These are phyloP conservation scores for Plasmopara muralis DNA, from an alignment of 352 stramenopile species.

Conservation along the genomic window DNA sequence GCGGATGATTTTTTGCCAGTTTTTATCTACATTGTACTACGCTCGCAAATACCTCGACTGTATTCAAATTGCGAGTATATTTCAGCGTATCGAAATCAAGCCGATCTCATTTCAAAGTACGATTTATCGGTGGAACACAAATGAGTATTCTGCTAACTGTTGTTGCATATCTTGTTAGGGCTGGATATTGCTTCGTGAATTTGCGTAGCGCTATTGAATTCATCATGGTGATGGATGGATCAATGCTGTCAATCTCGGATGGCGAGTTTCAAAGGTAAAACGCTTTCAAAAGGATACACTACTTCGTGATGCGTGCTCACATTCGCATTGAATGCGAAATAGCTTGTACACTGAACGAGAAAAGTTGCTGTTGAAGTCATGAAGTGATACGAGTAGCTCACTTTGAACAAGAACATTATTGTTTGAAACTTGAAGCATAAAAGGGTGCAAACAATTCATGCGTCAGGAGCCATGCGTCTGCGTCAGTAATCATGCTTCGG, in stretches of 20 bases:
- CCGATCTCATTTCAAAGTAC: constrained; percentile 88
- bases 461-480: no score
- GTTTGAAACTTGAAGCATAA: no score
- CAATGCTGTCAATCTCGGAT: constrained; percentile 73
- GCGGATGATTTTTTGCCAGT: constrained; percentile 89
- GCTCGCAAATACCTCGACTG: constrained; percentile 82
- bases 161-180: constrained; percentile 26
- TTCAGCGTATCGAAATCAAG: constrained; percentile 78
- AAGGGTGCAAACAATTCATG: no score
- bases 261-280: constrained; percentile 73
- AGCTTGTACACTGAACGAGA: constrained; percentile 41
- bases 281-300: neutral
- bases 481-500: no score
- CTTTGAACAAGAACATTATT: neutral
- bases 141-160: neutral
- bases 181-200: constrained; percentile 90
- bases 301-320: neutral
- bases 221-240: constrained; percentile 77
- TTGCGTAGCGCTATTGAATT: constrained; percentile 88
- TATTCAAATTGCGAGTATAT: constrained; percentile 91
- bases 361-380: constrained; percentile 19
- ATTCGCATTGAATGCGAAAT: neutral
- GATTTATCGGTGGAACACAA: neutral
- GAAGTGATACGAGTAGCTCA: neutral
- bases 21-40: constrained; percentile 91